phyloP scores from a whole-genome alignment of 2,329 filamentous ascomycete genomes.

The Phaeosphaeria sp. region DNA sequence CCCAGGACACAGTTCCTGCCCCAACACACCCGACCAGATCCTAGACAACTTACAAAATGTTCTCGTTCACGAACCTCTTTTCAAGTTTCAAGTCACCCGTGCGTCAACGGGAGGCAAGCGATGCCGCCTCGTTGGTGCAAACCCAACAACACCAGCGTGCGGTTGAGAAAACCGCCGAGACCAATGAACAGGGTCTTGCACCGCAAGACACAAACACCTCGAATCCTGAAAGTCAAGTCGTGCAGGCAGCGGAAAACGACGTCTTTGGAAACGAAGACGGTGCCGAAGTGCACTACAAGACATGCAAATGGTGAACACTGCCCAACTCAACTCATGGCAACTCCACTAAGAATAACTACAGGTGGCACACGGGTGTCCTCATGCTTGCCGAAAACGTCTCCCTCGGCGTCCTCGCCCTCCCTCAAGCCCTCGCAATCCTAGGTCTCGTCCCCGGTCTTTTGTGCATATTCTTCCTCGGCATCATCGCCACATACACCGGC shows the following conservation, averaged over 20 bases:
- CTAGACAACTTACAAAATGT: not conserved
- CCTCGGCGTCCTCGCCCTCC: conserved; percentile 63
- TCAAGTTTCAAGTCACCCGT: not conserved
- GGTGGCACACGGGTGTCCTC: conserved; percentile 4
- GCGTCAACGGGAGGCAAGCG: not conserved
- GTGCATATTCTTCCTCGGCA: conserved; percentile 59
- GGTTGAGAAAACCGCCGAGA: not conserved
- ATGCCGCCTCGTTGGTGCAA: not conserved
- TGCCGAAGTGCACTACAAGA: conserved; percentile 58
- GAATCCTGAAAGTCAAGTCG: conserved; percentile 20
- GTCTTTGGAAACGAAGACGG: conserved; percentile 38
- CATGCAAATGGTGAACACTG: conserved; percentile 56
- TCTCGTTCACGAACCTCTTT: not conserved
- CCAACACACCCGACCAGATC: not conserved
- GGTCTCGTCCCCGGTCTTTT: conserved; percentile 63
- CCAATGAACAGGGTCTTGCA: not conserved
- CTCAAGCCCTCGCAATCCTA: conserved; percentile 58
- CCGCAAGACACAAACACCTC: conserved; percentile 1
- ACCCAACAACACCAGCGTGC: not conserved
- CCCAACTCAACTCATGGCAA: not conserved
- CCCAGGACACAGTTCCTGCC: not conserved
- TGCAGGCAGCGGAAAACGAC: conserved; percentile 5
- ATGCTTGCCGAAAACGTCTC: conserved; percentile 68
- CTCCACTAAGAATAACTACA: not conserved
- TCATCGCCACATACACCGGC: conserved; percentile 66